A percentile compares a stretch with the other conserved stretches of the same genome.
Evolutionary conservation across 2,329 filamentous ascomycete species (phyloP).

Genomic region (Madurella fahalii): DNA sequence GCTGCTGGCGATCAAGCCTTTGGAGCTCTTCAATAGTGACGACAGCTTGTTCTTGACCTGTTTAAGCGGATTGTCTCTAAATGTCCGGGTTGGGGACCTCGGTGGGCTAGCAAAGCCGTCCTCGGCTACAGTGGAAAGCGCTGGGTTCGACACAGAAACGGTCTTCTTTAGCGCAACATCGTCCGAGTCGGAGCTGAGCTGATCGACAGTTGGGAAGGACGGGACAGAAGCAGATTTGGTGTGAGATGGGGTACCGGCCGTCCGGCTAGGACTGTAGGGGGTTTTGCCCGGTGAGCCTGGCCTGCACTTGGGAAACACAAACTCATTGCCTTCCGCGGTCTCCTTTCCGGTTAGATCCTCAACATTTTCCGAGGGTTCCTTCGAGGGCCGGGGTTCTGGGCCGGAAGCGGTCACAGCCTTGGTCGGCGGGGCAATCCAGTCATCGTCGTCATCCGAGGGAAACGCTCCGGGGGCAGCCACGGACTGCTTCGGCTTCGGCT

Average conservation of each 20-base stretch:
- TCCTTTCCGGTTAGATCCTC: conserved; percentile 50
- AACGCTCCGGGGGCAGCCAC: conserved; percentile 54
- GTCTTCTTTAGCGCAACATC: conserved; percentile 51
- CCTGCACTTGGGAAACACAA: conserved; percentile 40
- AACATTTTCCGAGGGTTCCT: conserved; percentile 62
- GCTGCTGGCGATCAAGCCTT: conserved; percentile 77
- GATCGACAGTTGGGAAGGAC: conserved; percentile 37
- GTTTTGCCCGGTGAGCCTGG: conserved; percentile 36
- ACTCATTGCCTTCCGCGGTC: conserved; percentile 45
- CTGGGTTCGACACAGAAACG: conserved; percentile 56
- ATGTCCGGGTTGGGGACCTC: conserved; percentile 53
- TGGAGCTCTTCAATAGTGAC: conserved; percentile 83
- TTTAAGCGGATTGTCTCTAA: conserved; percentile 75
- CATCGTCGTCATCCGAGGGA: conserved; percentile 56
- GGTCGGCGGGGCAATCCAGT: conserved; percentile 58
- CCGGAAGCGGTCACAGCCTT: conserved; percentile 33
- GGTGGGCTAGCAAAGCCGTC: conserved; percentile 42
- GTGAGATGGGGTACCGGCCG: conserved; percentile 42
- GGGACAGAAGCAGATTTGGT: conserved; percentile 63
- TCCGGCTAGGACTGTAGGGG: conserved; percentile 29
- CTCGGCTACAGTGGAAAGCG: conserved; percentile 47
- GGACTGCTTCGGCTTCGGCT: conserved; percentile 27
- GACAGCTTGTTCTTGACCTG: conserved; percentile 91
- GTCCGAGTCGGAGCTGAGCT: conserved; percentile 25
- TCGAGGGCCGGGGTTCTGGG: conserved; percentile 43